A percentile compares a stretch with the other conserved stretches of the same genome.
These are phyloP conservation scores for Pelargonium myrrhifolium DNA, from an alignment of 441 rosid species.

Conservation along the genomic window DNA sequence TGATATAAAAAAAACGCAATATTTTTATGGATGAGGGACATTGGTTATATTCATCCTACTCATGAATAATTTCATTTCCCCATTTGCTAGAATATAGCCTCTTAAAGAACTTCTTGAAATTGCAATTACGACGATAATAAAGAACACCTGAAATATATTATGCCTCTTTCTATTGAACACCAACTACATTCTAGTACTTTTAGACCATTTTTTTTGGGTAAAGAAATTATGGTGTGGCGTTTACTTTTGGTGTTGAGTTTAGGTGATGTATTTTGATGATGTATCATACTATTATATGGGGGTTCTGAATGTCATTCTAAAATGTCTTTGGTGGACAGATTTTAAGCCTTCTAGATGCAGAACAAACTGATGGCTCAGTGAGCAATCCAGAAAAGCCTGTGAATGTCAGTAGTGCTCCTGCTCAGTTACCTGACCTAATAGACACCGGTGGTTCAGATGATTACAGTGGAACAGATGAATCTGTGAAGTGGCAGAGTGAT, in stretches of 20 bases:
- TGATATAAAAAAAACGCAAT: neutral
- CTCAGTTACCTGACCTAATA: constrained; percentile 72
- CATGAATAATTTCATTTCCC: neutral
- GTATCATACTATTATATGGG: neutral
- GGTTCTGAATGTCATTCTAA: neutral
- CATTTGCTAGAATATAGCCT: neutral
- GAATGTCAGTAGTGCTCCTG: constrained; percentile 35
- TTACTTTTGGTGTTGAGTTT: neutral
- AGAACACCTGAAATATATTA: neutral
- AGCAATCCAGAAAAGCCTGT: constrained; percentile 38
- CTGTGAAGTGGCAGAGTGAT: constrained; percentile 31
- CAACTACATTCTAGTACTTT: neutral
- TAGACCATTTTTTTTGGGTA: neutral
- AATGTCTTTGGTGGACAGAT: constrained; percentile 42
- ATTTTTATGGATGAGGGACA: neutral
- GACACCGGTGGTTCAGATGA: constrained; percentile 65
- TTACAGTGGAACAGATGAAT: constrained; percentile 37
- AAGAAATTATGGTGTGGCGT: too few species aligned
- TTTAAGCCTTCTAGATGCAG: constrained; percentile 49
- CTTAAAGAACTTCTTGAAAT: neutral
- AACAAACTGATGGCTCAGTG: constrained; percentile 30
- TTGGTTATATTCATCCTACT: neutral
- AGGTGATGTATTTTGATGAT: neutral
- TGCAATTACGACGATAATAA: neutral
- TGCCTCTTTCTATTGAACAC: neutral